A percentile compares a stretch with the other conserved stretches of the same genome.
phyloP scores from a whole-genome alignment of 352 stramenopile genomes.

The Globisporangium megalacanthum region DNA sequence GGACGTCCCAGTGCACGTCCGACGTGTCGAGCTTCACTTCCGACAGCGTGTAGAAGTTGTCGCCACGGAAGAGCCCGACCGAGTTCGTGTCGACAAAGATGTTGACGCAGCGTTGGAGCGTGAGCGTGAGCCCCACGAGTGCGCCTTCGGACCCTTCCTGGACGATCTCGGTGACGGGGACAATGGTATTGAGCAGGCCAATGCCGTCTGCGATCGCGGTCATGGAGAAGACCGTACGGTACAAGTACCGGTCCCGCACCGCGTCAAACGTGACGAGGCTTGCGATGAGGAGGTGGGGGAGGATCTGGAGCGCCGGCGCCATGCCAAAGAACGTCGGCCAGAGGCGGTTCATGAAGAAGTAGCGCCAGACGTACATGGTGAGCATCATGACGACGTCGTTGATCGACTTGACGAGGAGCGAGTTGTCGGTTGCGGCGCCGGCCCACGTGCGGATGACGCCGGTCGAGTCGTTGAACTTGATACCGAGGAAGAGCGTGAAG shows the following conservation, averaged over 20 bases:
- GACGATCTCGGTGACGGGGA: conserved; percentile 29
- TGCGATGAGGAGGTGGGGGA: conserved; percentile 21
- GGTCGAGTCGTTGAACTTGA: conserved; percentile 21
- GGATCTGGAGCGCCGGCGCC: conserved; percentile 23
- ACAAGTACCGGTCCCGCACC: conserved; percentile 18
- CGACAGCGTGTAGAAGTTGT: conserved; percentile 16
- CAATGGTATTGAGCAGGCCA: conserved; percentile 20
- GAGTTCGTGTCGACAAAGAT: conserved; percentile 28
- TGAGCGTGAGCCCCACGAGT: conserved; percentile 18
- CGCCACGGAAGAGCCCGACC: conserved; percentile 20
- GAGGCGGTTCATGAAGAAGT: conserved; percentile 29
- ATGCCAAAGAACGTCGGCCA: conserved; percentile 27
- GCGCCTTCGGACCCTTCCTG: conserved; percentile 24
- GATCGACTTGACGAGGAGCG: conserved; percentile 24
- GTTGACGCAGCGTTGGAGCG: conserved; percentile 21
- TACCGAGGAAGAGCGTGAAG: conserved; percentile 26
- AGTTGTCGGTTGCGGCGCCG: conserved; percentile 23
- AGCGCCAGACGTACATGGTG: conserved; percentile 28
- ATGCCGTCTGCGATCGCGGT: conserved; percentile 25
- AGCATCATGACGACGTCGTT: conserved; percentile 20
- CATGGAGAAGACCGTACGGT: conserved; percentile 17
- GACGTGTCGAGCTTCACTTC: conserved; percentile 16
- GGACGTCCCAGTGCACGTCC: conserved; percentile 14
- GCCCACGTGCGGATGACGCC: conserved; percentile 16
- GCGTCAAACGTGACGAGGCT: conserved; percentile 14